Base-by-base conservation (phyloP, 1,284 basidiomycete species). In the Trichosporon sp. region DNA sequence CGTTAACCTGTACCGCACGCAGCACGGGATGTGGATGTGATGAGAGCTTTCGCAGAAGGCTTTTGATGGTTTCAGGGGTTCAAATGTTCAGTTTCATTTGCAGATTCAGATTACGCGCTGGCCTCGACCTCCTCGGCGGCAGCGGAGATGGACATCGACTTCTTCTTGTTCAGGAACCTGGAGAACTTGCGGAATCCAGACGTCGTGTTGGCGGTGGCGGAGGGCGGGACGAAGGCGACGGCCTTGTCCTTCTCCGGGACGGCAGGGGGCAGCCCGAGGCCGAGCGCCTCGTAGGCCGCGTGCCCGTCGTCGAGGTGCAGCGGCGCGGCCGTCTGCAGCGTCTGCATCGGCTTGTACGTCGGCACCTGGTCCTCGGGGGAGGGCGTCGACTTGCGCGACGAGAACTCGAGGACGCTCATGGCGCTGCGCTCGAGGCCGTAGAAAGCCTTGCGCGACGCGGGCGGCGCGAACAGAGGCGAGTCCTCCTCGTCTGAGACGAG, bases 361-460 rank as follows among this genome's bases (percentile, higher is more conserved):
- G 62, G 62, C 2, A 31, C 29, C 27, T 29, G 29, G 8, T 60
- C 56, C 31, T 60, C 56, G 15, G 27, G 27, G 13, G 56, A 31
- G 1, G 56, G 56, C 27, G 56, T 31, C 13, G 35, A 31, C 42
- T 64, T 67, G 35, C 64, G 34, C 13, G 69, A 35, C 25, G 69
- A 65, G 21, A 76, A 67, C 64, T 75, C 75, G 65, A 76, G 70
- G 25, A 70, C 70, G 18, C 71, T 73, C 71, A 71, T 71, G 15
- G 74, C 70, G 13, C 73, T 73, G 56, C 68, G 68, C 66, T 69
- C 68, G 62, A 74, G 74, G 8, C 63, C 53, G 68, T 76, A 76
- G 67, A 76, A 73, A 2, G 68, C 53, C 38, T 68, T 65, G 34
- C 70, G 65, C 64, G 65, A 21, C 5, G 70, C 66, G 7, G 62